Conservation (phyloP, 352 stramenopile species). For the Phytophthora agathidicida region DNA sequence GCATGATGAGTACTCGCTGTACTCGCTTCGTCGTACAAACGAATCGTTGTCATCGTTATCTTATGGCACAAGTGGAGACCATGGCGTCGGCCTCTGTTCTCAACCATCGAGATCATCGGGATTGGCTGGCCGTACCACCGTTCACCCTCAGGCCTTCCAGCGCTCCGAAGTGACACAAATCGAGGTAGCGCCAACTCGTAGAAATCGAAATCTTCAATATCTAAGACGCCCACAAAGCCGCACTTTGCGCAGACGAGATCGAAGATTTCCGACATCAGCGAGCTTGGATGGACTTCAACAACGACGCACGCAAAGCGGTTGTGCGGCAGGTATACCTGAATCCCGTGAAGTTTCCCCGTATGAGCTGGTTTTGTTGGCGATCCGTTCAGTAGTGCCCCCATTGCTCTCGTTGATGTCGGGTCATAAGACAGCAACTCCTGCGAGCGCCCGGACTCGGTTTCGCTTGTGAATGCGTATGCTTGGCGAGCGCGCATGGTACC, state of each 20-base stretch:
- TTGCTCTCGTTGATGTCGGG: constrained; percentile 64
- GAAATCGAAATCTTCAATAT: constrained; percentile 85
- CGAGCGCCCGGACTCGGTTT: constrained; percentile 58
- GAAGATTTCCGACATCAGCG: constrained; percentile 77
- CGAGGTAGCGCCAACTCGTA: constrained; percentile 82
- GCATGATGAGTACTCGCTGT: constrained; percentile 86
- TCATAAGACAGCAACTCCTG: constrained; percentile 69
- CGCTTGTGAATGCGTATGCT: constrained; percentile 44
- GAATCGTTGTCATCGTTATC: constrained; percentile 88
- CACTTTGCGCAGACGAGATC: constrained; percentile 79
- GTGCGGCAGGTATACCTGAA: constrained; percentile 86
- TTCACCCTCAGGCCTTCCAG: constrained; percentile 81
- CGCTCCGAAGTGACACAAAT: constrained; percentile 87
- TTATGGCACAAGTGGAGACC: constrained; percentile 88
- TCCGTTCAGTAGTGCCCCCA: constrained; percentile 41
- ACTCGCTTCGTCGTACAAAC: constrained; percentile 87
- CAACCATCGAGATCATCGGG: constrained; percentile 61
- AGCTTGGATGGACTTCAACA: constrained; percentile 61
- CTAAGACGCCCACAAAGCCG: constrained; percentile 72
- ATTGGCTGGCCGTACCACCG: constrained; percentile 84
- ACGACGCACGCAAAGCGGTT: constrained; percentile 87
- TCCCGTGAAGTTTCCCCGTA: constrained; percentile 40
- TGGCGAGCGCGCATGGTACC: constrained; percentile 58
- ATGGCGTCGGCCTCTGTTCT: constrained; percentile 64
- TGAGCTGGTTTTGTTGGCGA: constrained; percentile 56